These are phyloP conservation scores for Arabis alpina DNA, from an alignment of 345 rosid genomes.

Conservation along the genomic window DNA sequence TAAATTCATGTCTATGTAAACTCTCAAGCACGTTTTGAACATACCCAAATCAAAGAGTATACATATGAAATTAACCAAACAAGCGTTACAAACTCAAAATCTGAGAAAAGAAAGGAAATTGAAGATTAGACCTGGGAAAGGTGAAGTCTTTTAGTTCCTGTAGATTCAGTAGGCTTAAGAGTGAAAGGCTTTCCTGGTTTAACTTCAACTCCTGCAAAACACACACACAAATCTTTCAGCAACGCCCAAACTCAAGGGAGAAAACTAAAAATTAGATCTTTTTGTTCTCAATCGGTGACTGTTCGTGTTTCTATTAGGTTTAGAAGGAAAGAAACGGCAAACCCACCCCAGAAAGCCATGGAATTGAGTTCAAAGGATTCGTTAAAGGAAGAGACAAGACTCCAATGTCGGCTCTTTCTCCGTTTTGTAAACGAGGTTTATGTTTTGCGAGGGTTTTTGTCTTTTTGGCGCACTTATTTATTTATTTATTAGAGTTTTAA, in stretches of 20 bases:
- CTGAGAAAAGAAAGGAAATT: not conserved
- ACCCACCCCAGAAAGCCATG: slow-evolving; percentile 40
- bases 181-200: slow-evolving; percentile 65
- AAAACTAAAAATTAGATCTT: not conserved
- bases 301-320: not conserved
- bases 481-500: not conserved
- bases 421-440: slow-evolving; percentile 13
- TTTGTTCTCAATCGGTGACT: not conserved
- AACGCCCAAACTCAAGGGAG: not conserved
- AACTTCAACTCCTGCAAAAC: slow-evolving; percentile 67
- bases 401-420: slow-evolving; percentile 18
- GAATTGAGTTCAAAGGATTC: slow-evolving; percentile 3
- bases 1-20: not conserved
- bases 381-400: not conserved
- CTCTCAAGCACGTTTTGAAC: not conserved
- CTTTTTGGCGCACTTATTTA: slow-evolving; percentile 17
- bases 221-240: slow-evolving; percentile 7
- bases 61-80: not conserved
- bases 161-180: slow-evolving; percentile 35
- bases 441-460: slow-evolving; percentile 20
- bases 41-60: not conserved
- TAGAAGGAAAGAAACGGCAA: slow-evolving; percentile 1
- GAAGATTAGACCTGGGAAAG: slow-evolving; percentile 57
- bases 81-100: not conserved
- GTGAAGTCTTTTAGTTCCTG: slow-evolving; percentile 57